Evolutionary conservation across 345 rosid genomes (phyloP).

Genomic region (Camelina neglecta): DNA sequence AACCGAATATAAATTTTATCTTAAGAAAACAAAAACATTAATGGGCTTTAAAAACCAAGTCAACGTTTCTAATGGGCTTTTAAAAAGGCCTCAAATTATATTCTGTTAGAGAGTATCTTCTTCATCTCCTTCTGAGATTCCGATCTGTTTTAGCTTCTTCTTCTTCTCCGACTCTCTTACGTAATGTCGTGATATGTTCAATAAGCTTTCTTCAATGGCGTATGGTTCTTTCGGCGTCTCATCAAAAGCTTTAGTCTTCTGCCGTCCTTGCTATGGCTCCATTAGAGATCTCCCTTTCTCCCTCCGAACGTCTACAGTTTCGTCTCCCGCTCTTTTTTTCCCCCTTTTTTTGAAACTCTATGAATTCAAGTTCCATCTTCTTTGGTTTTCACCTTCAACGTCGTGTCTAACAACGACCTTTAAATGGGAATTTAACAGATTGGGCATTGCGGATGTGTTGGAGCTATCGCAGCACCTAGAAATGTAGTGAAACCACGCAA

Average conservation of each 20-base stretch:
- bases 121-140: slow-evolving; percentile 27
- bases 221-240: slow-evolving; percentile 32
- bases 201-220: slow-evolving; percentile 42
- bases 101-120: background rate
- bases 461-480: slow-evolving; percentile 40
- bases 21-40: no score
- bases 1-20: no score
- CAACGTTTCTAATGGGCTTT: slow-evolving; percentile 18
- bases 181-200: slow-evolving; percentile 38
- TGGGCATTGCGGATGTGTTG: slow-evolving; percentile 44
- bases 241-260: slow-evolving; percentile 42
- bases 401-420: background rate
- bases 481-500: slow-evolving; percentile 41
- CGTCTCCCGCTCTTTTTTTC: slow-evolving; percentile 20
- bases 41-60: background rate
- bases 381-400: background rate
- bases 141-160: slow-evolving; percentile 17
- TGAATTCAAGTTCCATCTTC: background rate
- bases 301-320: slow-evolving; percentile 42
- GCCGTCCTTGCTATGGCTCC: slow-evolving; percentile 46
- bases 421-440: slow-evolving; percentile 33
- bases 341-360: background rate
- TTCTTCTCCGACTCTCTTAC: slow-evolving; percentile 5
- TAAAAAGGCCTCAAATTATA: slow-evolving; percentile 7
- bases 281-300: slow-evolving; percentile 47